These are phyloP conservation scores for Cyclotella atomus DNA, from an alignment of 108 stramenopile genomes.

Conservation along the genomic window DNA sequence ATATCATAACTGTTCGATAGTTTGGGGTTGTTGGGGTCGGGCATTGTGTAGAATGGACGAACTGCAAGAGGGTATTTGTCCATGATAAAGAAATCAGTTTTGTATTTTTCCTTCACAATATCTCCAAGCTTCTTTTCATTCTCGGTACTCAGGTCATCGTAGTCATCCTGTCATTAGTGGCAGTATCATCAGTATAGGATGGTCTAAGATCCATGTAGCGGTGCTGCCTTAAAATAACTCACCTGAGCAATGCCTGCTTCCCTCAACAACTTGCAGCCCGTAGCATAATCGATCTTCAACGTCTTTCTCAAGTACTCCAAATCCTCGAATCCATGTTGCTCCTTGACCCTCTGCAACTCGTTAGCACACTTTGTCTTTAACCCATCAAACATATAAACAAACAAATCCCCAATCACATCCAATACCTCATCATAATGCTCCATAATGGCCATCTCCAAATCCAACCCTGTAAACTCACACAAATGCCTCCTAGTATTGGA, in stretches of 20 bases:
- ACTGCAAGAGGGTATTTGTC: constrained; percentile 98
- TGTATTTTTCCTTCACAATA: constrained; percentile 96
- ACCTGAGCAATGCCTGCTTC: constrained; percentile 83
- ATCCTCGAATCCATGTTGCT: constrained; percentile 98
- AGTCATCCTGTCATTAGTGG: constrained; percentile 61
- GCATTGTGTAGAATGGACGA: constrained; percentile 99
- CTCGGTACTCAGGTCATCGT: constrained; percentile 96
- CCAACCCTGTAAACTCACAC: constrained; percentile 99
- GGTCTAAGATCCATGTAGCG: too few relatives aligned
- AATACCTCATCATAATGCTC: constrained; percentile 99
- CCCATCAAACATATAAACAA: constrained; percentile 97
- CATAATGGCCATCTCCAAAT: constrained; percentile 98
- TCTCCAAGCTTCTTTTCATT: constrained; percentile 98
- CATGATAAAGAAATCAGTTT: constrained; percentile 99
- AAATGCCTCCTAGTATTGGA: constrained; percentile 97
- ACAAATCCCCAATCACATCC: constrained; percentile 95
- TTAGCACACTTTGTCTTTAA: constrained; percentile 81
- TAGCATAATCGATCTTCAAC: constrained; percentile 92
- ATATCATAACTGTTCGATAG: constrained; percentile 97
- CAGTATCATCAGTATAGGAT: background rate
- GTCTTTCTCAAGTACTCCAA: constrained; percentile 92
- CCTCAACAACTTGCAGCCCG: constrained; percentile 87
- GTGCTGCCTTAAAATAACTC: too few relatives aligned
- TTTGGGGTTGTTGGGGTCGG: constrained; percentile 91
- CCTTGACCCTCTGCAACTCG: constrained; percentile 91